A percentile compares a stretch with the other conserved stretches of the same genome.
Evolutionary conservation across 192 early-diverging fungal species (phyloP).

Genomic region (Phlyctochytrium bullatum): DNA sequence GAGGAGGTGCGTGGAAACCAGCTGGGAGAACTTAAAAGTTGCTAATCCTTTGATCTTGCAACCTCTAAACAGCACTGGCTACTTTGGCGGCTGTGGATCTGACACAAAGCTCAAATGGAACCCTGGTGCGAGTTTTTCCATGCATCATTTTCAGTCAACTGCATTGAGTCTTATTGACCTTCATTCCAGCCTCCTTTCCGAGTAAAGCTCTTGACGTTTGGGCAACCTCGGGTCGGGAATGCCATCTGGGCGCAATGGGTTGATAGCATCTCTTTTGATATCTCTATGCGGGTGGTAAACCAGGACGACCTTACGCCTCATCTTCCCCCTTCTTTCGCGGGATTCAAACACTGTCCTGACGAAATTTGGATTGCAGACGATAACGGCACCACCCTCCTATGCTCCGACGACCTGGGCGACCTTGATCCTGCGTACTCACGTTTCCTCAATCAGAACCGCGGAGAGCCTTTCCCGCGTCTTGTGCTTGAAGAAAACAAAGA

Average conservation of each 20-base stretch:
- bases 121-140: not conserved
- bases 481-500: not conserved
- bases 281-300: conserved; percentile 25
- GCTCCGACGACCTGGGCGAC: conserved; percentile 22
- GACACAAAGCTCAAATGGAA: conserved; percentile 5
- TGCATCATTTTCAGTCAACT: not conserved
- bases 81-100: conserved; percentile 32
- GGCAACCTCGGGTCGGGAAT: conserved; percentile 40
- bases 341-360: conserved; percentile 28
- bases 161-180: conserved; percentile 1
- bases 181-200: conserved; percentile 3
- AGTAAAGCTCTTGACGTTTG: conserved; percentile 26
- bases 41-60: not conserved
- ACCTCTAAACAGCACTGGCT: conserved; percentile 15
- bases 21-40: too few species aligned
- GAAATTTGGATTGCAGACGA: conserved; percentile 35
- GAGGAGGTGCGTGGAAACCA: conserved; percentile 22
- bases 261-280: conserved; percentile 6
- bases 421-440: not conserved
- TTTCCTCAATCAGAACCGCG: too few species aligned
- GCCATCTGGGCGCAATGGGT: conserved; percentile 23
- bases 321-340: conserved; percentile 32
- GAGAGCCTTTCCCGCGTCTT: not conserved
- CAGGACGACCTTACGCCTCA: conserved; percentile 32
- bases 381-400: conserved; percentile 22